phyloP scores from a whole-genome alignment of 208 protist species.

The Blastocrithidia nonstop region DNA sequence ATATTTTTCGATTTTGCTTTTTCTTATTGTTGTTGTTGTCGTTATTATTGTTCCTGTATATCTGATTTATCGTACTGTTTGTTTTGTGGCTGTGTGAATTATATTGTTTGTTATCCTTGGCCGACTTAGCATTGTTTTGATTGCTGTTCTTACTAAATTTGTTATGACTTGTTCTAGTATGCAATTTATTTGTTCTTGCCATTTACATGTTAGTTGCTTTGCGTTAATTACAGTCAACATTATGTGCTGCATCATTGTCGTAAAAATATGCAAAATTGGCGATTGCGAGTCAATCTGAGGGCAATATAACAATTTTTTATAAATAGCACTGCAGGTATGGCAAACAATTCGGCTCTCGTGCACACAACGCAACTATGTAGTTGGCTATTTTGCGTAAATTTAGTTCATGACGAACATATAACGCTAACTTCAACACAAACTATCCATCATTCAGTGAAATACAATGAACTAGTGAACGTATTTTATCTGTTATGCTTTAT shows the following conservation, averaged over 20 bases:
- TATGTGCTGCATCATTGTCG: conserved; percentile 20
- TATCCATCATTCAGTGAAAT: conserved; percentile 56
- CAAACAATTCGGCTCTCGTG: conserved; percentile 47
- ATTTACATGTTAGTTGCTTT: no score
- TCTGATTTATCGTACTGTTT: background rate
- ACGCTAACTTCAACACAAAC: conserved; percentile 85
- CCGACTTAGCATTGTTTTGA: no score
- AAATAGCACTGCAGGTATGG: conserved; percentile 83
- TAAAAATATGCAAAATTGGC: conserved; percentile 62
- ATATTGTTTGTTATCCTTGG: no score
- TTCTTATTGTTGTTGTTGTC: background rate
- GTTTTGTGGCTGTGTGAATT: background rate
- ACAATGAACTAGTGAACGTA: conserved; percentile 35
- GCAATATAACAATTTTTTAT: conserved; percentile 56
- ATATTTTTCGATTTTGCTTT: background rate
- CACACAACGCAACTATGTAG: conserved; percentile 76
- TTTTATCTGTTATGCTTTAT: background rate
- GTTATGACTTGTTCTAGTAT: no score
- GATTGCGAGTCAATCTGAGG: conserved; percentile 90
- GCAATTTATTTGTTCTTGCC: no score
- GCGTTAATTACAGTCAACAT: no score
- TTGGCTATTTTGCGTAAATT: conserved; percentile 85
- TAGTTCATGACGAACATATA: conserved; percentile 87
- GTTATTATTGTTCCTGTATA: conserved; percentile 4
- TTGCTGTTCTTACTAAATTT: no score